A percentile compares a stretch with the other conserved stretches of the same genome.
These are phyloP conservation scores for Ambrosiella xylebori DNA, from an alignment of 2,329 filamentous ascomycete species.

Conservation along the genomic window DNA sequence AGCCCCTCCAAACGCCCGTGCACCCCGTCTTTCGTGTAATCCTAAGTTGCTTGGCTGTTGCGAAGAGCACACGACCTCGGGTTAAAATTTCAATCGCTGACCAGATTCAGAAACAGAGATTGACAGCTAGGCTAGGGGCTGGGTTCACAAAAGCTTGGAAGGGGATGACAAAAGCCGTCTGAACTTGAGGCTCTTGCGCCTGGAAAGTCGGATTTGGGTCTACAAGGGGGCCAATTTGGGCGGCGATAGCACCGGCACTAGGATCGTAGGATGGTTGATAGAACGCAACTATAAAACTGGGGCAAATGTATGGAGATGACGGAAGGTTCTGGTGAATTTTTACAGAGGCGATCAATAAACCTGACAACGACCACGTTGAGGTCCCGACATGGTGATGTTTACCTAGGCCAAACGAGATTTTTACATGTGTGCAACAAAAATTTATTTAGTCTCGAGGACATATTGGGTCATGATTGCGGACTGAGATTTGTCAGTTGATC, in stretches of 20 bases:
- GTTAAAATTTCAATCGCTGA: slow-evolving; percentile 1
- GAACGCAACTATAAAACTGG: neutral
- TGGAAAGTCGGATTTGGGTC: neutral
- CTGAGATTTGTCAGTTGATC: neutral
- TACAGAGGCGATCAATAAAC: neutral
- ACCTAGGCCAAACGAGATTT: too few species aligned
- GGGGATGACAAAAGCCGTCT: neutral
- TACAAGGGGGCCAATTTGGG: neutral
- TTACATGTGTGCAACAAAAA: neutral
- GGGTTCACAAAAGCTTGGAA: neutral
- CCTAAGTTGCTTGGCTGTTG: neutral
- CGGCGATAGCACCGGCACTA: neutral
- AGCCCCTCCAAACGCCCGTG: neutral
- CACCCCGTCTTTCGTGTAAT: neutral
- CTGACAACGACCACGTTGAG: neutral
- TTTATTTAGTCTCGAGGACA: neutral
- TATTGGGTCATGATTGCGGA: neutral
- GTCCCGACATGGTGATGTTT: too few species aligned
- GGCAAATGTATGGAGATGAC: neutral
- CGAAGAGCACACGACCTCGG: neutral
- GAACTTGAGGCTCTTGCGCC: neutral
- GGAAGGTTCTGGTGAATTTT: slow-evolving; percentile 1
- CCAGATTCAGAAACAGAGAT: neutral
- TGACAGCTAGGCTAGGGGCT: neutral
- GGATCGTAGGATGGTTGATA: neutral